Evolutionary conservation across 2,329 filamentous ascomycete genomes (phyloP).

Genomic region (Alternaria triticimaculans): DNA sequence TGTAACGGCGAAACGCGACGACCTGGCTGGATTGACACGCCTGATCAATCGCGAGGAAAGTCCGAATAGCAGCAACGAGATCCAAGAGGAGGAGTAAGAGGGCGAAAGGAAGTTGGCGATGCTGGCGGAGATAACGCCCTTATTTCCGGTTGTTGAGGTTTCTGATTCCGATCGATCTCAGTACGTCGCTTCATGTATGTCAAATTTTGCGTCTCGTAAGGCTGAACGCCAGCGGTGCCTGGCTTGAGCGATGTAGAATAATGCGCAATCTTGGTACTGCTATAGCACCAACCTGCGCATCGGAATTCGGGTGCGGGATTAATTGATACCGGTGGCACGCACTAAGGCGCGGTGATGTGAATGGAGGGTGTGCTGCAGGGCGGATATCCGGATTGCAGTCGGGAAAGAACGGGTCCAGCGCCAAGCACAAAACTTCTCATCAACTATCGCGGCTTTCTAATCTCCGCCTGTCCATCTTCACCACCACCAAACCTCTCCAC

Average conservation of each 20-base stretch:
- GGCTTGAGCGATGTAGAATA: background rate
- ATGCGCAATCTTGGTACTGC: background rate
- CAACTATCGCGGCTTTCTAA: slow-evolving; percentile 19
- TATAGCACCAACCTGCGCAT: background rate
- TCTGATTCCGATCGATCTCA: background rate
- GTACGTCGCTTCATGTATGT: background rate
- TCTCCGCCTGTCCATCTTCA: slow-evolving; percentile 28
- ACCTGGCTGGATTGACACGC: slow-evolving; percentile 3
- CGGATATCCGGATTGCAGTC: slow-evolving; percentile 19
- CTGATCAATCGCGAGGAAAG: background rate
- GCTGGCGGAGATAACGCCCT: background rate
- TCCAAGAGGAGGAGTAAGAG: background rate
- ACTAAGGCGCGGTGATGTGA: slow-evolving; percentile 16
- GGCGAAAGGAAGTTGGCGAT: background rate
- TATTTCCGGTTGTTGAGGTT: background rate
- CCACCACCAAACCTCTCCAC: slow-evolving; percentile 28
- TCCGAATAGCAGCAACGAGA: background rate
- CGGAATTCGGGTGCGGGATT: slow-evolving; percentile 14
- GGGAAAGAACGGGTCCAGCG: slow-evolving; percentile 19
- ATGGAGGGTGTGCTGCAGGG: slow-evolving; percentile 18
- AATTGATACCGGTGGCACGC: slow-evolving; percentile 14
- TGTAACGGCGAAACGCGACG: slow-evolving; percentile 9
- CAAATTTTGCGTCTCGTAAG: background rate
- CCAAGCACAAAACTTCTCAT: slow-evolving; percentile 30
- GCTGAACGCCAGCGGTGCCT: background rate